Conservation (phyloP, 2,329 filamentous ascomycete genomes). For the Gremmenia infestans region DNA sequence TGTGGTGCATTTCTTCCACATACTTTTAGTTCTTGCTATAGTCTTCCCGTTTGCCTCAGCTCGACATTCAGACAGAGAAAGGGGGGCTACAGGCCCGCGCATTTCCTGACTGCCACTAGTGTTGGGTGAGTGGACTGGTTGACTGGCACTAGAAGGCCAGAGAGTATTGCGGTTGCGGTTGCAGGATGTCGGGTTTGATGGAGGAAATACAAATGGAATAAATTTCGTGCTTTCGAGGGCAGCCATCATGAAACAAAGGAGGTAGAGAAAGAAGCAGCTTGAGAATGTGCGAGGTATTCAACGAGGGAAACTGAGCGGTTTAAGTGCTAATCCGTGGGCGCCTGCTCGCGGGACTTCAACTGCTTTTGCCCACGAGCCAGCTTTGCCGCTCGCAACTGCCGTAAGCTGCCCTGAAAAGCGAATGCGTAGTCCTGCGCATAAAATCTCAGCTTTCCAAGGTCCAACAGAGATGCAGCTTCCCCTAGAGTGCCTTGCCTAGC, state of each 20-base stretch:
- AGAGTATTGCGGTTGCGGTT: slow-evolving; percentile 6
- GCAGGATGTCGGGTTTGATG: slow-evolving; percentile 5
- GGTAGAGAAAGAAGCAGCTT: slow-evolving; percentile 7
- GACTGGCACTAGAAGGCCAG: slow-evolving; percentile 7
- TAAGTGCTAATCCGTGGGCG: slow-evolving; percentile 10
- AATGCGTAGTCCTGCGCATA: slow-evolving; percentile 14
- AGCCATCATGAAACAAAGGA: slow-evolving; percentile 10
- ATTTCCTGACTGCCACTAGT: slow-evolving; percentile 5
- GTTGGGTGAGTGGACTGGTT: slow-evolving; percentile 1
- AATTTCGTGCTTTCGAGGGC: slow-evolving; percentile 11
- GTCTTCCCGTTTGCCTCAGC: slow-evolving; percentile 7
- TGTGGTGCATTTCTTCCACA: slow-evolving; percentile 2
- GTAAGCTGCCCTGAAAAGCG: slow-evolving; percentile 13
- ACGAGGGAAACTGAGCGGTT: slow-evolving; percentile 12
- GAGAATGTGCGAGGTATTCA: slow-evolving; percentile 10
- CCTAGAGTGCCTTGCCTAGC: too few relatives aligned
- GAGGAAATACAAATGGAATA: slow-evolving; percentile 15
- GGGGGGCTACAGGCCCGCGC: slow-evolving; percentile 3
- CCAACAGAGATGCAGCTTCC: too few relatives aligned
- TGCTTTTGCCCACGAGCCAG: slow-evolving; percentile 10
- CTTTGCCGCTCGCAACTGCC: slow-evolving; percentile 15
- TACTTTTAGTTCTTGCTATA: slow-evolving; percentile 8
- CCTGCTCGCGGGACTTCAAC: slow-evolving; percentile 6
- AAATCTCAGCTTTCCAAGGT: slow-evolving; percentile 13
- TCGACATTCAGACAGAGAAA: slow-evolving; percentile 7